These are phyloP conservation scores for Tympanopsis confertula DNA, from an alignment of 2,329 filamentous ascomycete genomes.

Conservation along the genomic window DNA sequence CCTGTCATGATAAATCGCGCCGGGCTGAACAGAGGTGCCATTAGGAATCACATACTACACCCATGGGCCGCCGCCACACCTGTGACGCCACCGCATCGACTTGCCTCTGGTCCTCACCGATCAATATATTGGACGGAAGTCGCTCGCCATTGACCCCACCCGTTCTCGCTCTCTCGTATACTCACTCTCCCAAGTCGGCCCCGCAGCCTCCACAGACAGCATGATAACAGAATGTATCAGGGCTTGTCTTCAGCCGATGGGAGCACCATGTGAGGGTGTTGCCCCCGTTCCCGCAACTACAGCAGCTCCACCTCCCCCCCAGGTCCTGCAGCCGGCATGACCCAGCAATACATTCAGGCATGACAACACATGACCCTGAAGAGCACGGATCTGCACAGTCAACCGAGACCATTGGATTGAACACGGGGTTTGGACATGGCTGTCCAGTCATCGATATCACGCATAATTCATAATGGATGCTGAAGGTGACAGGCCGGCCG, in stretches of 20 bases:
- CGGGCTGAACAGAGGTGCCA: no score
- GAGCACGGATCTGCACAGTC: conserved; percentile 11
- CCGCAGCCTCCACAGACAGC: conserved; percentile 31
- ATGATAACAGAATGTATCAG: conserved; percentile 40
- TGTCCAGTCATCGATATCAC: conserved; percentile 10
- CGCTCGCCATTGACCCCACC: no score
- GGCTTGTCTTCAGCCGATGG: conserved; percentile 29
- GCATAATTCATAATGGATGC: conserved; percentile 31
- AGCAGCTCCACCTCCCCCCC: conserved; percentile 35
- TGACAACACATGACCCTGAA: conserved; percentile 27
- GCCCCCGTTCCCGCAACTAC: conserved; percentile 30
- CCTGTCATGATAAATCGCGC: no score
- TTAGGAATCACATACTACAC: no score
- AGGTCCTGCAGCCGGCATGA: conserved; percentile 35
- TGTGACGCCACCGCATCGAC: no score
- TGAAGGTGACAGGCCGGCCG: conserved; percentile 23
- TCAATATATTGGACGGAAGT: no score
- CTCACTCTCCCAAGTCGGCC: neutral
- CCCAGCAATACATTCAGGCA: conserved; percentile 32
- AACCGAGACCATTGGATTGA: conserved; percentile 11
- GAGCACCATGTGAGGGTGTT: conserved; percentile 33
- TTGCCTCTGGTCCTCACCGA: no score
- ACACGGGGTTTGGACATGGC: neutral
- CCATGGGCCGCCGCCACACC: no score
- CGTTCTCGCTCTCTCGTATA: no score